Evolutionary conservation across 2,329 filamentous ascomycete genomes (phyloP), one percentile per base, ranked within the genome.

Genomic region (Botryotinia globosa): DNA sequence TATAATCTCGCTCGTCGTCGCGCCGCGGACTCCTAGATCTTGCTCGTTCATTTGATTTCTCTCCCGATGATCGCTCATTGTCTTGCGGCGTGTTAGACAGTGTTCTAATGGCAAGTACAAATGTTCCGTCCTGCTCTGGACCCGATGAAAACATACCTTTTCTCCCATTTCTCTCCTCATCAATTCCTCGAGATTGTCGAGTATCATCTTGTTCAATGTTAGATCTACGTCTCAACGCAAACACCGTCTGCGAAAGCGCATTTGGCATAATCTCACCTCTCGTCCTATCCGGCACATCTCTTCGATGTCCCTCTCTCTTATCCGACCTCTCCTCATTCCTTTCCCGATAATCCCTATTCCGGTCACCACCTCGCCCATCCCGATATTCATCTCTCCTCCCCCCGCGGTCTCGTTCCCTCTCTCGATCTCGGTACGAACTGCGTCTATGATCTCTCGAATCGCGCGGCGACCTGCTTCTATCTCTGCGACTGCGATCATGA

Each of bases 401-500:
- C 66, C 72, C 74, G 61, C 74, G 71, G 25, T 71, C 81, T 75
- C 72, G 82, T n/a, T 80, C 83, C 25, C 78, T 81, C 51, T 83
- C 83, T 63, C 82, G 78, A 42, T 84, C 82, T 71, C 83, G 80
- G 42, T 73, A 73, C 18, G 69, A 73, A 65, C 74, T 70, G 20
- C 61, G 63, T 73, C 76, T 76, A 34, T 69, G 67, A 63, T 76
- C 78, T 51, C 72, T 74, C 12, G 66, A 74, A 10, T 76, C 75
- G 39, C 76, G 75, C 12, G 78, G 79, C 25, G 79, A 80, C 4
- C 79, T 73, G 72, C 78, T 79, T 65, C 79, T 74, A 70, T 80
- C 79, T 72, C 83, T 81, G 65, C 79, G 80, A 73, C 77, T 78
- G n/a, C 81, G 78, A 42, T 82, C 78, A 69, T 79, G 76, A n/a